Conservation (phyloP, 371 early-diverging fungal genomes). For the Mucor lusitanicus region DNA sequence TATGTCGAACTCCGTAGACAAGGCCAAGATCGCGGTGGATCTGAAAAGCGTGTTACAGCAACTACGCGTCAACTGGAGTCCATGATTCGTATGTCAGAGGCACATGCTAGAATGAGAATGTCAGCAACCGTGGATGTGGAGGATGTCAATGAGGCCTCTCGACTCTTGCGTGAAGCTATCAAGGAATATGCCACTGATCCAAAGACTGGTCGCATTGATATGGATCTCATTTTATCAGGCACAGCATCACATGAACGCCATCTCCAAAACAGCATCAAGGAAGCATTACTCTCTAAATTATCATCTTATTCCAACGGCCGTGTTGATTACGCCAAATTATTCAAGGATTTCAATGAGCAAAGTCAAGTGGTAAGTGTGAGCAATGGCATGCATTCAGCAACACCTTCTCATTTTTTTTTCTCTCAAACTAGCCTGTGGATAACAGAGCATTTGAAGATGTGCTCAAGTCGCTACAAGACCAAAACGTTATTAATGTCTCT, state of each 20-base stretch:
- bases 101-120: slow-evolving; percentile 95
- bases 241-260: slow-evolving; percentile 58
- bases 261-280: slow-evolving; percentile 51
- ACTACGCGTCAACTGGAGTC: slow-evolving; percentile 99
- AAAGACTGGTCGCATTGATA: slow-evolving; percentile 96
- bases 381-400: too few relatives aligned
- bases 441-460: slow-evolving; percentile 42
- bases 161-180: slow-evolving; percentile 91
- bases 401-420: too few relatives aligned
- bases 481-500: slow-evolving; percentile 35
- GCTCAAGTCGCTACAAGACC: slow-evolving; percentile 36
- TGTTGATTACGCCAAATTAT: slow-evolving; percentile 41
- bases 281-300: slow-evolving; percentile 45
- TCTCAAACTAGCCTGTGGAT: slow-evolving; percentile 34
- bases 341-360: slow-evolving; percentile 54
- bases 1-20: slow-evolving; percentile 92
- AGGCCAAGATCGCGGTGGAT: slow-evolving; percentile 62
- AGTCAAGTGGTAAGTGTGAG: slow-evolving; percentile 51
- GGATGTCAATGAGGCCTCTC: slow-evolving; percentile 88
- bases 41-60: slow-evolving; percentile 87
- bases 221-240: slow-evolving; percentile 97
- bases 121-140: slow-evolving; percentile 66
- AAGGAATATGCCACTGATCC: slow-evolving; percentile 98
- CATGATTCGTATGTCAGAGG: slow-evolving; percentile 98
- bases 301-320: slow-evolving; percentile 34